Conservation (phyloP, 257 asterid species). For the Nemophila menziesii region DNA sequence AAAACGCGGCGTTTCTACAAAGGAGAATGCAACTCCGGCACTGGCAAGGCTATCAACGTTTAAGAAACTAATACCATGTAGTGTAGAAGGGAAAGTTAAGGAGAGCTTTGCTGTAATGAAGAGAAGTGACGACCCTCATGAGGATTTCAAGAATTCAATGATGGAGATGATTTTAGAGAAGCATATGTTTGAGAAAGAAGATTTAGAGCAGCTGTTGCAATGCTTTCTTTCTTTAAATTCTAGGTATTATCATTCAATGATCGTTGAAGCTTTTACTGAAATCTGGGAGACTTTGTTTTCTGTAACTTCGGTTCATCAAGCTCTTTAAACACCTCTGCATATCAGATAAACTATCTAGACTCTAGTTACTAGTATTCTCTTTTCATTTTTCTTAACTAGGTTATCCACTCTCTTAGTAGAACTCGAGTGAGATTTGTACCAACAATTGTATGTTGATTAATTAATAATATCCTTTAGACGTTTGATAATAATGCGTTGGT, state of each 20-base stretch:
- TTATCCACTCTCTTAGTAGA: no score
- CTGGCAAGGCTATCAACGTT: slow-evolving; percentile 70
- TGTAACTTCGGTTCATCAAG: neutral
- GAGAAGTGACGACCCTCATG: slow-evolving; percentile 61
- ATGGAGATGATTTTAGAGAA: slow-evolving; percentile 87
- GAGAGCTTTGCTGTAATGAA: slow-evolving; percentile 86
- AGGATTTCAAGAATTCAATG: slow-evolving; percentile 84
- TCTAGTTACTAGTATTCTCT: no score
- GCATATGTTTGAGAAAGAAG: slow-evolving; percentile 54
- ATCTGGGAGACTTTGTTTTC: slow-evolving; percentile 55
- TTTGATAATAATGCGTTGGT: no score
- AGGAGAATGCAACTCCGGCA: slow-evolving; percentile 39
- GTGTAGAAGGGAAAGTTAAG: slow-evolving; percentile 70
- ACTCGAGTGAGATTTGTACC: no score
- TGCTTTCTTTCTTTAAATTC: slow-evolving; percentile 73
- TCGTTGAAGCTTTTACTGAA: slow-evolving; percentile 54
- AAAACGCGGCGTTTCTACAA: slow-evolving; percentile 10
- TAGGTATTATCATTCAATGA: slow-evolving; percentile 44
- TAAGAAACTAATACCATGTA: slow-evolving; percentile 57
- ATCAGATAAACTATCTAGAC: no score
- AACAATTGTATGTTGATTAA: no score
- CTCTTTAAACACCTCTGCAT: no score
- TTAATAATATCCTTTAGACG: no score
- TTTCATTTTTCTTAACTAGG: no score
- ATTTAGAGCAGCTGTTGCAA: slow-evolving; percentile 64